These are phyloP conservation scores for Chaetomiaceae sp. DNA, from an alignment of 2,329 filamentous ascomycete genomes.

Conservation along the genomic window DNA sequence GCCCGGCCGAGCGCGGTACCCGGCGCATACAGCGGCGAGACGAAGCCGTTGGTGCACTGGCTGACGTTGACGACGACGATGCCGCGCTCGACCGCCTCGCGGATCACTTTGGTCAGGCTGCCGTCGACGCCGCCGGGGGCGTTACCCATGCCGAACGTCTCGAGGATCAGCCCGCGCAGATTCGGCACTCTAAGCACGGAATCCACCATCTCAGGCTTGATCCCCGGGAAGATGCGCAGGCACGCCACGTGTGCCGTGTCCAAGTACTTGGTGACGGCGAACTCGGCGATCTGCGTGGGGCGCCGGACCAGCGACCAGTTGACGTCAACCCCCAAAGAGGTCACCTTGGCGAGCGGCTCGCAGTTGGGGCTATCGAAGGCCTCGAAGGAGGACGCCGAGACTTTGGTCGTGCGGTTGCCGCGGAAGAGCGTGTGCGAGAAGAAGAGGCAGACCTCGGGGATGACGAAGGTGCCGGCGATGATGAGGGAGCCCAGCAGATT, in stretches of 20 bases:
- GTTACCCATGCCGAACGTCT: slow-evolving; percentile 92
- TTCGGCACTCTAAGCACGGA: slow-evolving; percentile 73
- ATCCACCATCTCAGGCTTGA: slow-evolving; percentile 90
- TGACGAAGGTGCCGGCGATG: slow-evolving; percentile 86
- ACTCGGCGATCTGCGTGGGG: slow-evolving; percentile 68
- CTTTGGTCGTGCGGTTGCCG: slow-evolving; percentile 83
- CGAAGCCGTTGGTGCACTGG: slow-evolving; percentile 76
- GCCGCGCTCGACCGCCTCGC: slow-evolving; percentile 71
- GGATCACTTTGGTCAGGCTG: slow-evolving; percentile 71
- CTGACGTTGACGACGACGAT: slow-evolving; percentile 88
- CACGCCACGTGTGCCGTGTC: slow-evolving; percentile 88
- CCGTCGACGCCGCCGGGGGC: slow-evolving; percentile 78
- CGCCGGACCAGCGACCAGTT: slow-evolving; percentile 74
- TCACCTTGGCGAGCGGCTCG: slow-evolving; percentile 74
- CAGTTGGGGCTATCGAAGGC: slow-evolving; percentile 88
- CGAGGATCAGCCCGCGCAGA: slow-evolving; percentile 75
- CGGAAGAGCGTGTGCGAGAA: slow-evolving; percentile 90
- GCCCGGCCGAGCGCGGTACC: slow-evolving; percentile 74
- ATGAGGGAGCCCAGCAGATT: slow-evolving; percentile 86
- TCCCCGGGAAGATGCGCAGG: slow-evolving; percentile 84
- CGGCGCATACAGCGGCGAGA: slow-evolving; percentile 72
- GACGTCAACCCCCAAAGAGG: slow-evolving; percentile 74
- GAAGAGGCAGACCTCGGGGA: slow-evolving; percentile 89
- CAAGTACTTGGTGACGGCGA: slow-evolving; percentile 68
- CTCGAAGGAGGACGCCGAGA: slow-evolving; percentile 79